Conservation (phyloP, 495 filamentous ascomycete genomes). For the Physcia stellaris region DNA sequence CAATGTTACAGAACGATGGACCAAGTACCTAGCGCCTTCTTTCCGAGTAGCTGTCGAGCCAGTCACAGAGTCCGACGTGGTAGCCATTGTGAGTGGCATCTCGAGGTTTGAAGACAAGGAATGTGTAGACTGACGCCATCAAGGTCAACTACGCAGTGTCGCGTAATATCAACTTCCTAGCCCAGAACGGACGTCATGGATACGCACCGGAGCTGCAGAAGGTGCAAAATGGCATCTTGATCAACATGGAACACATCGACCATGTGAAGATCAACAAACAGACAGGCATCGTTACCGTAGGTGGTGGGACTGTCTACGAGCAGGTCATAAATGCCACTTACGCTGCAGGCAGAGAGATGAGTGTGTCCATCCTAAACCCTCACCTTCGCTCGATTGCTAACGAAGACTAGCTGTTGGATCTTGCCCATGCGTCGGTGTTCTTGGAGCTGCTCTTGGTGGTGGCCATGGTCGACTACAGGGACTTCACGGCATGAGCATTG, state of each 20-base stretch:
- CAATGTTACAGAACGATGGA: conserved; percentile 11
- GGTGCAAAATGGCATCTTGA: conserved; percentile 16
- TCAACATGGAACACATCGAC: conserved; percentile 19
- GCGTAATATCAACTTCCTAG: conserved; percentile 17
- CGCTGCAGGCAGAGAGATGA: conserved; percentile 12
- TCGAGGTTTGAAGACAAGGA: not conserved
- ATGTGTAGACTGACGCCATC: conserved; percentile 1
- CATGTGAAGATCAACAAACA: conserved; percentile 15
- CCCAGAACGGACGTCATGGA: conserved; percentile 18
- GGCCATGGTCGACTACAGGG: conserved; percentile 25
- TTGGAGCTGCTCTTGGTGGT: conserved; percentile 27
- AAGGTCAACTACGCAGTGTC: conserved; percentile 10
- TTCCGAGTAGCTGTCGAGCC: conserved; percentile 21
- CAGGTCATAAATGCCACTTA: conserved; percentile 15
- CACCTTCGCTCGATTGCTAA: conserved; percentile 2
- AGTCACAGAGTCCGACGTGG: conserved; percentile 14
- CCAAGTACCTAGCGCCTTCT: conserved; percentile 12
- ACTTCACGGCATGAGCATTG: conserved; percentile 22
- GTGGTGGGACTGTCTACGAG: conserved; percentile 13
- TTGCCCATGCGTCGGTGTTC: conserved; percentile 18
- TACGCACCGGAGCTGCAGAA: conserved; percentile 13
- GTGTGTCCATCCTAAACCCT: conserved; percentile 10
- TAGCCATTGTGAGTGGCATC: conserved; percentile 12
- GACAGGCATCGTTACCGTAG: conserved; percentile 14
- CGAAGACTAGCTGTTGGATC: conserved; percentile 14